Base-by-base conservation (phyloP, 2,329 filamentous ascomycete species). In the Ophiognomonia clavigignenti-juglandacearum region DNA sequence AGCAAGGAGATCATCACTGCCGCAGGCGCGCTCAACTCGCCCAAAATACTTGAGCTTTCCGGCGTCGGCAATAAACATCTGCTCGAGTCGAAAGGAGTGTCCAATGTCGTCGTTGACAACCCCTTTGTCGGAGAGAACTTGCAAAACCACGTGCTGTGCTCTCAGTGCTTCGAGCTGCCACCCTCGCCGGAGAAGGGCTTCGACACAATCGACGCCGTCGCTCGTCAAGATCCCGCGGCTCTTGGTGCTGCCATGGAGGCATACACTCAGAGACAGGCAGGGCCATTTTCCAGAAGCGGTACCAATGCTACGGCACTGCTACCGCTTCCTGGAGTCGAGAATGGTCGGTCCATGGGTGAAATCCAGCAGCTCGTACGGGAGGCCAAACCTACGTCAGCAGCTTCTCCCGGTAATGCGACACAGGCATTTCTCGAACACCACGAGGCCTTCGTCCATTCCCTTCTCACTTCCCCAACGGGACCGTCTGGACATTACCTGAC, bases 81-180 rank as follows among this genome's bases (percentile, higher is more conserved):
- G 4, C 67, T 77, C 2, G 65, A 63, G 1, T 61, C 71, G 3
- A 55, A 59, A 11, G 64, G 61, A 3, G 60, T 58, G 6, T 45
- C 54, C 9, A 24, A 54, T 5, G 55, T 59, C 8, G 50, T 65
- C 16, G 55, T 65, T 26, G 58, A 65, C 34, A 58, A 68, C 23
- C 58, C 61, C 13, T 60, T 61, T 23, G 66, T 71, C 8, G 68
- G 68, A 9, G 54, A 60, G 23, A 63, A 68, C 40, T 63, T 68
- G 43, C 65, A 68, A 50, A 67, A 70, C 45, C 66, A 70, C 38
- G 43, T 53, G 18, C 56, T 39, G 4, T 29, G 26, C 26, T 29
- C 26, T 8, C 26, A 29, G 13, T 8, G 26, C 26, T 29, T 8
- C 26, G 26, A 29, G 26, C 13, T 29, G 26, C 8, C 26, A 4